Evolutionary conservation across 257 asterid species (phyloP).

Genomic region (Scutellaria barbata): DNA sequence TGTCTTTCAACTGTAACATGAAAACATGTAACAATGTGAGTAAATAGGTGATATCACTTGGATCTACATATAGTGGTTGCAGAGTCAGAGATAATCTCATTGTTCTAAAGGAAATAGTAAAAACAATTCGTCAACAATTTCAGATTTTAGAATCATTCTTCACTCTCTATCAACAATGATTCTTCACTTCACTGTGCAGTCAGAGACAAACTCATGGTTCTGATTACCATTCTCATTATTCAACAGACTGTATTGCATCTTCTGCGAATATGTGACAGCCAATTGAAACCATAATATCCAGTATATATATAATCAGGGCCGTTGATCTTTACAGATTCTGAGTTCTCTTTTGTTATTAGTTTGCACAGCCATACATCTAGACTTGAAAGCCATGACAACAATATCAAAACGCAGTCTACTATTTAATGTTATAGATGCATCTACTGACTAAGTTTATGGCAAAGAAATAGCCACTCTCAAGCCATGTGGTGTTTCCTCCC

Average conservation of each 20-base stretch:
- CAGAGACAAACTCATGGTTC: slow-evolving; percentile 10
- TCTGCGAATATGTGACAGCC: slow-evolving; percentile 6
- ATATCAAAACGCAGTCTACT: slow-evolving; percentile 9
- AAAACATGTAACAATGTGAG: slow-evolving; percentile 29
- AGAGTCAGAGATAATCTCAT: no score
- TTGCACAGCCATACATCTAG: background rate
- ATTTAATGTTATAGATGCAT: slow-evolving; percentile 21
- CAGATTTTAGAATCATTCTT: slow-evolving; percentile 2
- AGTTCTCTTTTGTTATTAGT: background rate
- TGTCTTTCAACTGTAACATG: slow-evolving; percentile 45
- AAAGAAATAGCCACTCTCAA: background rate
- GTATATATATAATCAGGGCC: background rate
- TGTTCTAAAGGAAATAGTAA: background rate
- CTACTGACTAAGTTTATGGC: background rate
- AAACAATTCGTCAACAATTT: slow-evolving; percentile 5
- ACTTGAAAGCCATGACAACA: slow-evolving; percentile 14
- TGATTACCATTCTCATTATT: slow-evolving; percentile 9
- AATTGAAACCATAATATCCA: slow-evolving; percentile 1
- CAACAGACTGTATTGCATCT: background rate
- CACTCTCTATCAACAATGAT: background rate
- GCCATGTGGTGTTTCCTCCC: slow-evolving; percentile 20
- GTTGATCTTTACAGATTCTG: slow-evolving; percentile 8
- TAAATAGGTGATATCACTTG: slow-evolving; percentile 12
- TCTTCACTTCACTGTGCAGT: no score
- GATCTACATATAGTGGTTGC: background rate